Conservation (phyloP, 2,329 filamentous ascomycete genomes). For the Monosporascus sp. region DNA sequence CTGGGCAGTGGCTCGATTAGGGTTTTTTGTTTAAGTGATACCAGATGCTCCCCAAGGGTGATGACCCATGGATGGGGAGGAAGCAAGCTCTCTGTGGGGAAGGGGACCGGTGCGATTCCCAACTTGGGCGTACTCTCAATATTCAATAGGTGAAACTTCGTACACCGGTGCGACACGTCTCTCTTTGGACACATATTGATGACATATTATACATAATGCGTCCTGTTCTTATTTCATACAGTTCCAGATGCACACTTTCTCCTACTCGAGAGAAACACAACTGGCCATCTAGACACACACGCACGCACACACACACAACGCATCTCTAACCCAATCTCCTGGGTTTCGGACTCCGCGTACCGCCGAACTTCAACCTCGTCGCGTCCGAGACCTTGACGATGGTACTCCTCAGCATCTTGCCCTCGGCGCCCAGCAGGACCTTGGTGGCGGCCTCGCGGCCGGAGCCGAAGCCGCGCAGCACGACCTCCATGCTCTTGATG, state of each 20-base stretch:
- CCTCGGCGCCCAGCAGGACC: slow-evolving; percentile 81
- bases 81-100: too few relatives aligned
- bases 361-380: slow-evolving; percentile 92
- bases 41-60: slow-evolving; percentile 10
- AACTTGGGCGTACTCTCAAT: neutral
- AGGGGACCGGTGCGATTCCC: neutral
- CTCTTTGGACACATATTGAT: neutral
- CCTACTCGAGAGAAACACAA: neutral
- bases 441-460: slow-evolving; percentile 88
- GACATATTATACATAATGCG: neutral
- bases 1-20: slow-evolving; percentile 12
- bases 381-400: slow-evolving; percentile 78
- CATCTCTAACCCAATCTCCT: slow-evolving; percentile 58
- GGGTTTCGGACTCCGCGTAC: slow-evolving; percentile 76
- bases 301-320: neutral
- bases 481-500: slow-evolving; percentile 72
- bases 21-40: slow-evolving; percentile 18
- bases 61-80: too few relatives aligned
- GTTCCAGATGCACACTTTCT: neutral
- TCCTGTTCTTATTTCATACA: neutral
- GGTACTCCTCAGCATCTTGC: slow-evolving; percentile 65
- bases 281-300: neutral
- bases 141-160: neutral
- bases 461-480: slow-evolving; percentile 77
- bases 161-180: neutral